Evolutionary conservation across 1,284 basidiomycete species (phyloP).

Genomic region (Leucoagaricus sp.): DNA sequence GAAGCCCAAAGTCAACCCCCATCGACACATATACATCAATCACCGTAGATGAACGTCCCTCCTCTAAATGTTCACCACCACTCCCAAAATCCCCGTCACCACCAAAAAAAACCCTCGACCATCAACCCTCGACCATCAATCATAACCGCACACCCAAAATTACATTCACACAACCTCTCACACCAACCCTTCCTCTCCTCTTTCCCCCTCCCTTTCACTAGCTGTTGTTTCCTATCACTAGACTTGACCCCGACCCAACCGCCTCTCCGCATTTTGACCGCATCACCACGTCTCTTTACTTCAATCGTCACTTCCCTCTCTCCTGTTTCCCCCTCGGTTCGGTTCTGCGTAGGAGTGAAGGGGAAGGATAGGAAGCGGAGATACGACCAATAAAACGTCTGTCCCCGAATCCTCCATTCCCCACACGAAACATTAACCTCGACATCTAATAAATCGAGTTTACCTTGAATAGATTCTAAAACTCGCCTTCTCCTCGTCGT

Average conservation of each 20-base stretch:
- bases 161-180: conserved; percentile 19
- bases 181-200: conserved; percentile 20
- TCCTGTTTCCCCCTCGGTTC: conserved; percentile 32
- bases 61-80: too few species aligned
- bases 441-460: conserved; percentile 36
- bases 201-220: not conserved
- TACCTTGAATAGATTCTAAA: conserved; percentile 13
- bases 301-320: conserved; percentile 59
- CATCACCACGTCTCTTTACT: conserved; percentile 64
- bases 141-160: conserved; percentile 17
- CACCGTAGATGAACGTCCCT: too few species aligned
- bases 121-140: too few species aligned
- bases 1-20: too few species aligned
- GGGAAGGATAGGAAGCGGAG: too few species aligned
- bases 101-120: not conserved
- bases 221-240: not conserved
- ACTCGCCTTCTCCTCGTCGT: conserved; percentile 16
- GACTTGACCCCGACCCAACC: conserved; percentile 13
- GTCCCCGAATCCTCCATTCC: conserved; percentile 66
- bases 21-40: too few species aligned
- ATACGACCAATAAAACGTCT: conserved; percentile 87
- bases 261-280: conserved; percentile 40
- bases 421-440: conserved; percentile 66
- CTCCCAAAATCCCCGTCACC: too few species aligned
- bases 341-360: too few species aligned